Conservation (phyloP, 176 grass and related monocot species). For the Carex scoparia region DNA sequence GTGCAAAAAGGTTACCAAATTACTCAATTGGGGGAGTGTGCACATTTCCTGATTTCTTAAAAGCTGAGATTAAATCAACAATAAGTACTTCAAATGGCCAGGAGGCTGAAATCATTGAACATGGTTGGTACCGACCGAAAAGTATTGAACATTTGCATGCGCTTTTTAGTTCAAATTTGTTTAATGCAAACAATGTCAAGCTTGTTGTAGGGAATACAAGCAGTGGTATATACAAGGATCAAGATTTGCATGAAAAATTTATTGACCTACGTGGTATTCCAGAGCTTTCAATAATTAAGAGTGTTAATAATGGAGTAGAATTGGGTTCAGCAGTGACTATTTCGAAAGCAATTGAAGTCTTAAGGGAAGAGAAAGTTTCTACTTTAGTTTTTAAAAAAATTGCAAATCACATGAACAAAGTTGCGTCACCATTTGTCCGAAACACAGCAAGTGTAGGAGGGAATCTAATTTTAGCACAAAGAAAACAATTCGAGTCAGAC, state of each 20-base stretch:
- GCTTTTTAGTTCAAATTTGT: slow-evolving; percentile 29
- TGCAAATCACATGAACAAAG: slow-evolving; percentile 71
- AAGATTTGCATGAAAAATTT: slow-evolving; percentile 39
- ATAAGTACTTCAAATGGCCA: background rate
- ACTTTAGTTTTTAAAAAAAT: slow-evolving; percentile 48
- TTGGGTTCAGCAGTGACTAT: slow-evolving; percentile 64
- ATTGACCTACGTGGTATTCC: slow-evolving; percentile 61
- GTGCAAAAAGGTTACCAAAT: slow-evolving; percentile 37
- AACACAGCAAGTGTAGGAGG: slow-evolving; percentile 75
- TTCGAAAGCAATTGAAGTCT: slow-evolving; percentile 39
- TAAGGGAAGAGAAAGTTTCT: slow-evolving; percentile 24
- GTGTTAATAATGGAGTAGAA: slow-evolving; percentile 31
- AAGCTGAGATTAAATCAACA: slow-evolving; percentile 40
- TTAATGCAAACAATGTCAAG: slow-evolving; percentile 32
- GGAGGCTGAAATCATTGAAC: background rate
- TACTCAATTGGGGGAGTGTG: slow-evolving; percentile 45
- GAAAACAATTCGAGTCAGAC: slow-evolving; percentile 51
- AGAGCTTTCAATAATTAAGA: slow-evolving; percentile 41
- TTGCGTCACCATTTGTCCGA: slow-evolving; percentile 56
- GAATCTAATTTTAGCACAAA: slow-evolving; percentile 71
- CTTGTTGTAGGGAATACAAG: slow-evolving; percentile 60
- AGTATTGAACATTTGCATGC: slow-evolving; percentile 41
- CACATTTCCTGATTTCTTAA: slow-evolving; percentile 55
- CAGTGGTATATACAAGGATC: slow-evolving; percentile 66
- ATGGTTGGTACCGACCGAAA: slow-evolving; percentile 53